Evolutionary conservation across 441 rosid genomes (phyloP).

Genomic region (Eruca vesicaria): DNA sequence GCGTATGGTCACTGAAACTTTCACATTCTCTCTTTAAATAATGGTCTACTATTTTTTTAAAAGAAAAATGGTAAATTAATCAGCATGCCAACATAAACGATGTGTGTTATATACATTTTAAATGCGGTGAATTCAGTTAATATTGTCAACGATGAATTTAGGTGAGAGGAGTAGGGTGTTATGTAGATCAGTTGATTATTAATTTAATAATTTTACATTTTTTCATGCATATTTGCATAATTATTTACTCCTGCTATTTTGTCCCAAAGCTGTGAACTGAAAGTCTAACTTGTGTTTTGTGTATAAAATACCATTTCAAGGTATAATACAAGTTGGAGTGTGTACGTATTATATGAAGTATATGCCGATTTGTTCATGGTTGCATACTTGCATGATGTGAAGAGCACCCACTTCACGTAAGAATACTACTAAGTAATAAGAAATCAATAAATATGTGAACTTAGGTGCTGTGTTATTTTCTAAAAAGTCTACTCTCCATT

Average conservation of each 20-base stretch:
- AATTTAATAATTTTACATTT: background rate
- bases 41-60: no score
- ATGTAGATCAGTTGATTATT: background rate
- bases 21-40: no score
- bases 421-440: conserved; percentile 26
- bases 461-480: background rate
- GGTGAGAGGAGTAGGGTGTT: background rate
- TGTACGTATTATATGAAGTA: conserved; percentile 23
- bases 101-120: background rate
- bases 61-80: background rate
- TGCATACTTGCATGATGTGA: conserved; percentile 38
- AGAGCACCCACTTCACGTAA: conserved; percentile 37
- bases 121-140: background rate
- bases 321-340: conserved; percentile 25
- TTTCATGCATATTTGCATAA: conserved; percentile 2
- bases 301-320: background rate
- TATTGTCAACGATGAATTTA: background rate
- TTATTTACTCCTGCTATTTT: background rate
- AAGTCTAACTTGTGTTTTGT: background rate
- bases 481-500: conserved; percentile 34
- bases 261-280: conserved; percentile 1
- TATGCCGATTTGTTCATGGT: conserved; percentile 24
- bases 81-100: background rate
- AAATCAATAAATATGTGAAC: conserved; percentile 15
- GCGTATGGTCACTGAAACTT: no score